Conservation (phyloP, 1,139 yeast species). For the Yamadazyma songkhlaensis region DNA sequence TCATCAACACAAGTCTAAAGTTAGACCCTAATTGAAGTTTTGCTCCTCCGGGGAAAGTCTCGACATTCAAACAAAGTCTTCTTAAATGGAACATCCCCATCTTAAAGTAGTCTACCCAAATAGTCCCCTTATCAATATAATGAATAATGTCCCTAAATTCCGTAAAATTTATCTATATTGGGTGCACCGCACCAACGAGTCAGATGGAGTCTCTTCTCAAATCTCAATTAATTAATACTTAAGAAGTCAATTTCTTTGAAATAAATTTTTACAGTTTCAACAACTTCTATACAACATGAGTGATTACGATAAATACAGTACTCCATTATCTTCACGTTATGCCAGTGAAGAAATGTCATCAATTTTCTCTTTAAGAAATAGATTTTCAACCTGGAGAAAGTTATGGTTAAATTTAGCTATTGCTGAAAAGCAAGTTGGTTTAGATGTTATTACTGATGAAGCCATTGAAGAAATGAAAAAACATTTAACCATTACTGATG, state of each 20-base stretch:
- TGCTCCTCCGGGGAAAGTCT: no score
- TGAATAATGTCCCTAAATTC: no score
- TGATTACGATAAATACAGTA: conserved; percentile 68
- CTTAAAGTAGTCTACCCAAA: no score
- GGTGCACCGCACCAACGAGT: conserved; percentile 6
- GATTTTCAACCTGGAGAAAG: conserved; percentile 98
- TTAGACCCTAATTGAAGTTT: no score
- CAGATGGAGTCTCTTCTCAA: conserved; percentile 6
- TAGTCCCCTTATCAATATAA: no score
- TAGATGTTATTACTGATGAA: conserved; percentile 79
- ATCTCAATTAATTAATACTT: conserved; percentile 2
- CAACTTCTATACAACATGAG: conserved; percentile 21
- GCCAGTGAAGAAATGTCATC: conserved; percentile 97
- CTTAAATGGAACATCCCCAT: no score
- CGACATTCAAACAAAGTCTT: no score
- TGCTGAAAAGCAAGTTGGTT: conserved; percentile 91
- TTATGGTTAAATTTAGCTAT: conserved; percentile 94
- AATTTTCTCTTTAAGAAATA: conserved; percentile 86
- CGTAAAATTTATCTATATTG: no score
- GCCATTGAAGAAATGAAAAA: conserved; percentile 84
- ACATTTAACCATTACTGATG: conserved; percentile 82
- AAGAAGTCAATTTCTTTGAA: no score
- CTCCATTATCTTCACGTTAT: conserved; percentile 94
- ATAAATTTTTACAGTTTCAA: not conserved
- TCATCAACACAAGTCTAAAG: no score